Evolutionary conservation across 305 asterid species (phyloP).

Genomic region (Caryopteris hybrid): DNA sequence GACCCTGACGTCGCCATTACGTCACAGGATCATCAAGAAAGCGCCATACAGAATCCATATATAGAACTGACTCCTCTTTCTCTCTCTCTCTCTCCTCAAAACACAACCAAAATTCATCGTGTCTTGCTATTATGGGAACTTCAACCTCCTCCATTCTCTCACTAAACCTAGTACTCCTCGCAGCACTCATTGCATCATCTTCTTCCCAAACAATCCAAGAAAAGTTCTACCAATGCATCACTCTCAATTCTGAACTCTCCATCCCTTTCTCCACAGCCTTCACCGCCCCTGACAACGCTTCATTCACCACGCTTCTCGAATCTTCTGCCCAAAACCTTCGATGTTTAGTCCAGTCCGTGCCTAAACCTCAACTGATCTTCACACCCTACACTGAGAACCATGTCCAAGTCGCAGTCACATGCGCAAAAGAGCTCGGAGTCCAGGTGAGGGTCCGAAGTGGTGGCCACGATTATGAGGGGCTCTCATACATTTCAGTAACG

Average conservation of each 20-base stretch:
- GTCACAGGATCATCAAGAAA: slow-evolving; percentile 21
- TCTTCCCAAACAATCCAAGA: slow-evolving; percentile 44
- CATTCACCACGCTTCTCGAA: slow-evolving; percentile 42
- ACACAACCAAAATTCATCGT: neutral
- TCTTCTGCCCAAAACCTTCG: slow-evolving; percentile 72
- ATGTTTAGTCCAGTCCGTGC: slow-evolving; percentile 40
- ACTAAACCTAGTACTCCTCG: slow-evolving; percentile 18
- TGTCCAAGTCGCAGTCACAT: slow-evolving; percentile 55
- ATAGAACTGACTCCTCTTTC: neutral
- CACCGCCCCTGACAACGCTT: slow-evolving; percentile 50
- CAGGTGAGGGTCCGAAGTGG: slow-evolving; percentile 68
- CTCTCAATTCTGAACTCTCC: slow-evolving; percentile 56
- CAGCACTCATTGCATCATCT: slow-evolving; percentile 15
- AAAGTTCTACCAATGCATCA: slow-evolving; percentile 50
- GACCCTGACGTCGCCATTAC: slow-evolving; percentile 12
- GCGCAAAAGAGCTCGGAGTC: slow-evolving; percentile 41
- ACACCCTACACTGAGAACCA: slow-evolving; percentile 60
- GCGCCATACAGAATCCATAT: slow-evolving; percentile 15
- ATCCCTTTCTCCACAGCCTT: slow-evolving; percentile 63
- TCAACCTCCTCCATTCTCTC: slow-evolving; percentile 24
- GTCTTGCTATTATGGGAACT: slow-evolving; percentile 27
- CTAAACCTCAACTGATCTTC: slow-evolving; percentile 70
- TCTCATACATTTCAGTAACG: slow-evolving; percentile 49
- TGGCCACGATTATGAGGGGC: slow-evolving; percentile 77
- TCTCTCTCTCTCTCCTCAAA: neutral